These are phyloP conservation scores for Fusarium goolgardi DNA, from an alignment of 2,329 filamentous ascomycete genomes.

Conservation along the genomic window DNA sequence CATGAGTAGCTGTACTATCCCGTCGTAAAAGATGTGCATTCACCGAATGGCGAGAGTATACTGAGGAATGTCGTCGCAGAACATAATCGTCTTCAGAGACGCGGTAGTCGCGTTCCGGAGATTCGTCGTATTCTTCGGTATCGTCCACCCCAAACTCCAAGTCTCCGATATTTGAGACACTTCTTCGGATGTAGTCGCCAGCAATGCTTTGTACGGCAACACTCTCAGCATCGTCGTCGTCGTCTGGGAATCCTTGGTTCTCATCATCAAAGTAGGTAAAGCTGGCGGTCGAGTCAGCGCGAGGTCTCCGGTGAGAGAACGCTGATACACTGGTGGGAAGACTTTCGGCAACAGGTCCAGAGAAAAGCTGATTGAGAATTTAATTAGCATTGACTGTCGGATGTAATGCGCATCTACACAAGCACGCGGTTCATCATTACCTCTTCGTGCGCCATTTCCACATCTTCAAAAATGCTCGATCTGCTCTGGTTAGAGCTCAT, in stretches of 20 bases:
- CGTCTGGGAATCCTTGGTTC: slow-evolving; percentile 52
- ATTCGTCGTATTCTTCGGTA: slow-evolving; percentile 55
- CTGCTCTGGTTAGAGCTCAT: slow-evolving; percentile 77
- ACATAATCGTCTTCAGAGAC: slow-evolving; percentile 59
- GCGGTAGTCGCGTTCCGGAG: slow-evolving; percentile 56
- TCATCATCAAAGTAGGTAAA: slow-evolving; percentile 89
- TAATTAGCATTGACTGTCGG: slow-evolving; percentile 7
- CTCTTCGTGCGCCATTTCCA: slow-evolving; percentile 99
- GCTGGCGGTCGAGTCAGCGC: slow-evolving; percentile 86
- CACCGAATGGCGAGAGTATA: slow-evolving; percentile 65
- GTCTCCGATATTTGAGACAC: slow-evolving; percentile 55
- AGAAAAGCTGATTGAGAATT: slow-evolving; percentile 71
- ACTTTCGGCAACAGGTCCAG: slow-evolving; percentile 93
- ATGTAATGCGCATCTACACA: background rate
- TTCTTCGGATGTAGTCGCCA: slow-evolving; percentile 47
- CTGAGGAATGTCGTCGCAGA: slow-evolving; percentile 72
- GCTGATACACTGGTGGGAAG: slow-evolving; percentile 94
- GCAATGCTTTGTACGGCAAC: slow-evolving; percentile 38
- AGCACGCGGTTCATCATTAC: slow-evolving; percentile 56
- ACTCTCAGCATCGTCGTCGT: slow-evolving; percentile 48
- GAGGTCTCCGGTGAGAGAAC: slow-evolving; percentile 84
- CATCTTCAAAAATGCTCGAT: slow-evolving; percentile 88
- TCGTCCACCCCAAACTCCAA: slow-evolving; percentile 55
- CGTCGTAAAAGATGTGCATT: slow-evolving; percentile 76
- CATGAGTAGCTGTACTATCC: slow-evolving; percentile 76